A percentile compares a stretch with the other conserved stretches of the same genome.
These are phyloP conservation scores for Endocarpon pusillum DNA, from an alignment of 495 filamentous ascomycete genomes.

Conservation along the genomic window DNA sequence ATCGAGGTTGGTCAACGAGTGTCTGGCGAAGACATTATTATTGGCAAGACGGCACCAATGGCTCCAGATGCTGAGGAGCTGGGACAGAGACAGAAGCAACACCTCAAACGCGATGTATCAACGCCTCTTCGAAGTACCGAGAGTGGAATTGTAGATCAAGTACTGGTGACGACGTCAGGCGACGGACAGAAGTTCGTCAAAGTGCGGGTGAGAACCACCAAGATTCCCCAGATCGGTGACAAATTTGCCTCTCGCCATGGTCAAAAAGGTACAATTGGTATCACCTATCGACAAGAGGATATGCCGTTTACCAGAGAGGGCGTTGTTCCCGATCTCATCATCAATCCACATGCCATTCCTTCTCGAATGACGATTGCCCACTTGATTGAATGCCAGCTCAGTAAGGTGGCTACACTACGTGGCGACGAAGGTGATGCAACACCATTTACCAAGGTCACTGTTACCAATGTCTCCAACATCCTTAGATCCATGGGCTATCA, in stretches of 20 bases:
- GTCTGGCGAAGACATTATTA: conserved; percentile 95
- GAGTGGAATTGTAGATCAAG: conserved; percentile 87
- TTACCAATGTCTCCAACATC: conserved; percentile 77
- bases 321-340: conserved; percentile 86
- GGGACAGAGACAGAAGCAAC: conserved; percentile 72
- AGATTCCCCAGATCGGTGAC: conserved; percentile 95
- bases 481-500: conserved; percentile 91
- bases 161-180: conserved; percentile 75
- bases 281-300: conserved; percentile 91
- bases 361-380: conserved; percentile 99
- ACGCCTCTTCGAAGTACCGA: conserved; percentile 90
- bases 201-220: conserved; percentile 91
- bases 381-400: conserved; percentile 95
- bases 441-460: conserved; percentile 94
- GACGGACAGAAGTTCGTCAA: conserved; percentile 88
- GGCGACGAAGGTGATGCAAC: conserved; percentile 94
- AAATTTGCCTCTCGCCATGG: conserved; percentile 99
- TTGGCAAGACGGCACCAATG: conserved; percentile 93
- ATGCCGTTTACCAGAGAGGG: conserved; percentile 96
- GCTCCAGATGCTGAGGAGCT: conserved; percentile 84
- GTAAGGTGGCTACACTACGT: conserved; percentile 79
- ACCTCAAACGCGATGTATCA: conserved; percentile 86
- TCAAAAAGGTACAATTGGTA: conserved; percentile 97
- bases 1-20: conserved; percentile 86
- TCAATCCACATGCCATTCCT: conserved; percentile 98